phyloP scores from a whole-genome alignment of 1,139 yeast genomes.

The Yamadazyma friedrichii region DNA sequence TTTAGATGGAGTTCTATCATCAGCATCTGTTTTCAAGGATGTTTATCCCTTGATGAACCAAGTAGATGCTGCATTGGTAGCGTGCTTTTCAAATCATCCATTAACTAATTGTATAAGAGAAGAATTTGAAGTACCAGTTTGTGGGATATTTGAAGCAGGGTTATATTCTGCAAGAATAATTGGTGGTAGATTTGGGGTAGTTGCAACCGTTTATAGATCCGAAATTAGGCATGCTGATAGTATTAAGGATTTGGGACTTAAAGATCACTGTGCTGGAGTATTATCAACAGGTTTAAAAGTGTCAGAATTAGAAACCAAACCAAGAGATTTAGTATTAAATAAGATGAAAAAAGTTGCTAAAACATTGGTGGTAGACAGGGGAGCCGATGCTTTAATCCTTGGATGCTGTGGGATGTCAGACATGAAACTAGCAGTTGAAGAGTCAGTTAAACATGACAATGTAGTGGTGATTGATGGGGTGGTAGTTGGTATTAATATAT shows the following conservation, averaged over 20 bases:
- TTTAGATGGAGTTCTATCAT: conserved; percentile 10
- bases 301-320: conserved; percentile 27
- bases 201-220: conserved; percentile 21
- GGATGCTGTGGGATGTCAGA: conserved; percentile 37
- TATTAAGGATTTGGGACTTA: conserved; percentile 23
- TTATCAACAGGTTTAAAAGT: conserved; percentile 28
- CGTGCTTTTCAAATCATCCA: conserved; percentile 14
- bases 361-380: conserved; percentile 20
- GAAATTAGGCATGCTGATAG: conserved; percentile 22
- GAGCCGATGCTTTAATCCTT: conserved; percentile 26
- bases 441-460: conserved; percentile 18
- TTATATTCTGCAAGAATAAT: conserved; percentile 11
- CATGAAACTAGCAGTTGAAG: conserved; percentile 26
- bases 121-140: conserved; percentile 12
- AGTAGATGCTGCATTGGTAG: conserved; percentile 13
- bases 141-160: conserved; percentile 14
- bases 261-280: conserved; percentile 27
- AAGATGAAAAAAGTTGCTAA: conserved; percentile 22
- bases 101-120: conserved; percentile 12
- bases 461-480: conserved; percentile 24
- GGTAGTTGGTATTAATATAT: conserved; percentile 19
- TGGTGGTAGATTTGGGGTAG: conserved; percentile 15
- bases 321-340: conserved; percentile 23
- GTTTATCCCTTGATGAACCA: conserved; percentile 8
- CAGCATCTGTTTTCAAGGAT: conserved; percentile 10